These are phyloP conservation scores for Metroxylon sagu DNA, from an alignment of 176 grass and related monocot genomes.

Conservation along the genomic window DNA sequence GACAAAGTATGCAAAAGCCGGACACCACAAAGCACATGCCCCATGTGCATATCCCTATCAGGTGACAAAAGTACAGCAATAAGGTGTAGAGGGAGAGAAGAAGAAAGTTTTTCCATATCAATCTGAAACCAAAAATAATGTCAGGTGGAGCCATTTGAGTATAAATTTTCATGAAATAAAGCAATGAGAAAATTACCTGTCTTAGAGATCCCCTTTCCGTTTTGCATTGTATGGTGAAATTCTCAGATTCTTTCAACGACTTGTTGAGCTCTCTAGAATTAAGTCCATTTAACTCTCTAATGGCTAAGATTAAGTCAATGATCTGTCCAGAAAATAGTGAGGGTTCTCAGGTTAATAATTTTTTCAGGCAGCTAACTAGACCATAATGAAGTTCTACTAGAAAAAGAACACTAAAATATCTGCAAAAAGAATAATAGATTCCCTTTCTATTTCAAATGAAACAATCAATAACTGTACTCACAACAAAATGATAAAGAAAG, in stretches of 20 bases:
- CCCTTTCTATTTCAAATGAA: no score
- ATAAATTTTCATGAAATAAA: not conserved
- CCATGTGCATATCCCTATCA: slow-evolving; percentile 38
- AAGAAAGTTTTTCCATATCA: slow-evolving; percentile 77
- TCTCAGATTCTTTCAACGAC: slow-evolving; percentile 78
- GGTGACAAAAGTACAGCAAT: slow-evolving; percentile 62
- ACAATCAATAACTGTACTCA: no score
- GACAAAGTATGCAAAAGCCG: slow-evolving; percentile 74
- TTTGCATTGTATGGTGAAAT: slow-evolving; percentile 50
- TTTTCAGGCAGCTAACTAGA: no score
- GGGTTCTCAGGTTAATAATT: no score
- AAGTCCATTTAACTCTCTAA: slow-evolving; percentile 61
- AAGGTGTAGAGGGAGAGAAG: slow-evolving; percentile 69
- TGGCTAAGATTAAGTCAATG: slow-evolving; percentile 60
- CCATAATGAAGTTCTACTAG: no score
- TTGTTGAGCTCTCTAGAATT: slow-evolving; percentile 57
- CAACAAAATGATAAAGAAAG: no score
- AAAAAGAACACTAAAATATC: no score
- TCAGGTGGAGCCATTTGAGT: not conserved
- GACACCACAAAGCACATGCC: slow-evolving; percentile 65
- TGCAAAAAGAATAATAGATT: no score
- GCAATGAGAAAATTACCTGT: slow-evolving; percentile 32
- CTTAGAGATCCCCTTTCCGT: slow-evolving; percentile 41
- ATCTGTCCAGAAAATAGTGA: slow-evolving; percentile 26
- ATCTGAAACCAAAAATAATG: slow-evolving; percentile 31